Evolutionary conservation across 768 basidiomycete genomes (phyloP), one percentile per base, ranked within the genome.

Genomic region (Phanerochaete carnosa): DNA sequence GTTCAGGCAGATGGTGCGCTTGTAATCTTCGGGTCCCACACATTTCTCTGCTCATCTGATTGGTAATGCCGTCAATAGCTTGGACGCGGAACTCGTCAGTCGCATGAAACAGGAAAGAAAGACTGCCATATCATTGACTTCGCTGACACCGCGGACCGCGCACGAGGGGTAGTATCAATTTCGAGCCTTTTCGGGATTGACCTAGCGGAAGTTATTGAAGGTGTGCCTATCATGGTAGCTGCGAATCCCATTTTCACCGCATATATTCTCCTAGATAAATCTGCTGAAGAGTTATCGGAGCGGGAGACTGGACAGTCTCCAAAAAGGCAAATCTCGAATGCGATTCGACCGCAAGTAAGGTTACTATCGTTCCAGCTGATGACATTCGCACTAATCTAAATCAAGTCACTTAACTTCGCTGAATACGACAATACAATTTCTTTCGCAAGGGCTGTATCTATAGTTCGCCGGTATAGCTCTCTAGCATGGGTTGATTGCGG

Each of bases 121-220:
- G 85, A 96, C 69, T 98, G 95, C 71, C 85, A 82, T 15, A 85
- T 98, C 60, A 90, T 98, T 64, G 95, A 98, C 70, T 90, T 97
- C 63, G 92, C 95, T 16, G 94, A 95, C 68, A 88, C 84, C 39
- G 77, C 83, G 23, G 77, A 77, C 35, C 82, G 88, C 8, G 83
- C 92, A 3, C 70, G 81, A 9, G 92, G 93, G 11, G 77, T 95
- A 25, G 75, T 94, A 26, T 90, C 86, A 19, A 80, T 83, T 11
- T 95, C 95, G 0, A 92, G 90, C 7, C 74, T 97, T 12, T 90
- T 95, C 68, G 95, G 95, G 0, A 74, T 98, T 4, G 87, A 92
- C 67, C 89, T 92, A 19, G 70, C 76, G 13, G 83, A 84, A 58
- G 70, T 90, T 7, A 72, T 85, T 22, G 83, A 90, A 53, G 87